These are phyloP conservation scores for Cystobasidiopsis lactophilus DNA, from an alignment of 768 basidiomycete genomes.

Conservation along the genomic window DNA sequence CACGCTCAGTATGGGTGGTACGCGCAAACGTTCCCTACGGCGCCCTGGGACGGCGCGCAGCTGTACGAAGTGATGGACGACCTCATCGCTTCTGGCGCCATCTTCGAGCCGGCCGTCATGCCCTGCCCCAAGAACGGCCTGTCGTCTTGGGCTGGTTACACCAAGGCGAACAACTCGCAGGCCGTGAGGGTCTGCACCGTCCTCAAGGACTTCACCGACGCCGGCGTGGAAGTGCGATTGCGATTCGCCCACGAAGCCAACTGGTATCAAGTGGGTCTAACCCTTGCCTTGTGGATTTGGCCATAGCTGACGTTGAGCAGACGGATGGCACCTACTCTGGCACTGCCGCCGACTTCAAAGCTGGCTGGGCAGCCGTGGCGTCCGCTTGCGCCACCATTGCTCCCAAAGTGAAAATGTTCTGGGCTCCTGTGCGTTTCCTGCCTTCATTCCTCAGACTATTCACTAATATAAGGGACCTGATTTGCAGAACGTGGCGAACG, in stretches of 20 bases:
- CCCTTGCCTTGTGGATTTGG: too few relatives aligned
- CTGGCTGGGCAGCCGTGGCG: conserved; percentile 17
- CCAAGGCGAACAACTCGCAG: conserved; percentile 13
- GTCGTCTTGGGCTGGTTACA: too few relatives aligned
- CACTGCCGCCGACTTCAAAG: conserved; percentile 17
- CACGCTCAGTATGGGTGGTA: too few relatives aligned
- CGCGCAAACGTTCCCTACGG: too few relatives aligned
- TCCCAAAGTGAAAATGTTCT: conserved; percentile 19
- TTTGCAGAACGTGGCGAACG: conserved; percentile 5
- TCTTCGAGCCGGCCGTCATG: not conserved
- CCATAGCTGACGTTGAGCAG: not conserved
- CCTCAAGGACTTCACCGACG: conserved; percentile 20
- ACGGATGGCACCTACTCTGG: conserved; percentile 17
- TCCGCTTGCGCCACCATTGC: conserved; percentile 13
- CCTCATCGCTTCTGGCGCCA: conserved; percentile 4
- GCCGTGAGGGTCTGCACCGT: conserved; percentile 17
- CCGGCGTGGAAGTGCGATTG: conserved; percentile 20
- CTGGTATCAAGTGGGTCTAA: conserved; percentile 17
- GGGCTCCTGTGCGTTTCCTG: conserved; percentile 2
- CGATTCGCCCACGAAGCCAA: conserved; percentile 19
- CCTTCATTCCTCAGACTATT: too few relatives aligned
- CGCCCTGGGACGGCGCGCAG: not conserved
- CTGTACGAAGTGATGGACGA: conserved; percentile 3
- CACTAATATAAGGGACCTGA: too few relatives aligned
- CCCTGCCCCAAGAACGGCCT: too few relatives aligned